These are phyloP conservation scores for Apiotrichum laibachii DNA, from an alignment of 1,284 basidiomycete genomes.

Conservation along the genomic window DNA sequence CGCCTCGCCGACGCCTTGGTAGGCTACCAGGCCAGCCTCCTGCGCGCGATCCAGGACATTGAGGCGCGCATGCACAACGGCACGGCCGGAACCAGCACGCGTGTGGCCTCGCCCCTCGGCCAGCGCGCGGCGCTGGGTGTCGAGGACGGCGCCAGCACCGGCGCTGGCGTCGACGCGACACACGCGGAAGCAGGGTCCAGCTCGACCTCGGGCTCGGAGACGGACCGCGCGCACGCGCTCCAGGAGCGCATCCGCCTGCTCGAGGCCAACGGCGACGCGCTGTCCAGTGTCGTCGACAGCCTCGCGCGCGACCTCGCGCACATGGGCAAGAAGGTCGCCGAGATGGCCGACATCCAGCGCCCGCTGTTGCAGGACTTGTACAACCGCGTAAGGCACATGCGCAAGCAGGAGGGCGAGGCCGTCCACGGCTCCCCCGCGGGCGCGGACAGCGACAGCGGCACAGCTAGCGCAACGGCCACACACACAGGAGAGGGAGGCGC, in stretches of 20 bases:
- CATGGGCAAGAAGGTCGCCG: slow-evolving; percentile 1
- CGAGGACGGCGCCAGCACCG: no score
- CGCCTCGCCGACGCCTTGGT: slow-evolving; percentile 48
- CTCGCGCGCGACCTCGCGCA: slow-evolving; percentile 3
- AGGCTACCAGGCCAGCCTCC: slow-evolving; percentile 46
- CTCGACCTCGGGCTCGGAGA: no score
- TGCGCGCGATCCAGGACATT: slow-evolving; percentile 39
- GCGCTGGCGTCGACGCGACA: no score
- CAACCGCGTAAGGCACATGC: not conserved
- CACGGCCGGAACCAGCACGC: slow-evolving; percentile 6
- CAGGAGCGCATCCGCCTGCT: slow-evolving; percentile 12
- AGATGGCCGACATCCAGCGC: slow-evolving; percentile 10
- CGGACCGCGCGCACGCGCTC: slow-evolving; percentile 9
- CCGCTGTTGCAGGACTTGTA: slow-evolving; percentile 6
- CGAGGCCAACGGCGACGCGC: not conserved
- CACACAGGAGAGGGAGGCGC: no score
- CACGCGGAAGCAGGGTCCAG: no score
- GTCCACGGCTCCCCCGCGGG: no score
- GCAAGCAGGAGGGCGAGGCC: no score
- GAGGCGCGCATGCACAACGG: slow-evolving; percentile 9
- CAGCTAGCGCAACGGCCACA: no score
- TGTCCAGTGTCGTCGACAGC: not conserved
- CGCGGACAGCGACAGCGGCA: not conserved
- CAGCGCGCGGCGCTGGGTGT: not conserved
- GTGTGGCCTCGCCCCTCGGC: slow-evolving; percentile 15